Conservation (phyloP, 1,284 basidiomycete genomes). For the Sanghuangporus baumii region DNA sequence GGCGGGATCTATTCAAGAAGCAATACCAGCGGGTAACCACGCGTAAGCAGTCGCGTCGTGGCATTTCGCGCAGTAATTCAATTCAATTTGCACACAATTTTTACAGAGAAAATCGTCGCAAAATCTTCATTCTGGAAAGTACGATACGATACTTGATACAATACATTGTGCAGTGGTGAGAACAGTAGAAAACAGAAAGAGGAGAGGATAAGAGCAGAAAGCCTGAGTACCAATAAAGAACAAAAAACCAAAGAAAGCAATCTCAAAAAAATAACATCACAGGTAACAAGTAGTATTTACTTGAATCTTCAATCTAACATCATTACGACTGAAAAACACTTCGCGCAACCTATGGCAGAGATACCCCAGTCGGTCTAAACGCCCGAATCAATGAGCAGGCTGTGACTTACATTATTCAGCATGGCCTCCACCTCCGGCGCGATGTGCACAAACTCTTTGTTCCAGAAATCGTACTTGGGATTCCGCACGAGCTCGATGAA, state of each 20-base stretch:
- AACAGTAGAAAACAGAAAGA: slow-evolving; percentile 25
- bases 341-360: slow-evolving; percentile 52
- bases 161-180: slow-evolving; percentile 58
- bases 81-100: not conserved
- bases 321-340: slow-evolving; percentile 53
- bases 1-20: not conserved
- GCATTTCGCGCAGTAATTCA: not conserved
- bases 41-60: not conserved
- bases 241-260: slow-evolving; percentile 27
- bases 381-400: slow-evolving; percentile 5
- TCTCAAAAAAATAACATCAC: slow-evolving; percentile 33
- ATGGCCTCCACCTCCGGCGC: slow-evolving; percentile 78
- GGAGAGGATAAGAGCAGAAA: slow-evolving; percentile 28
- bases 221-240: slow-evolving; percentile 35
- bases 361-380: not conserved
- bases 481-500: slow-evolving; percentile 90
- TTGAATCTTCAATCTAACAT: slow-evolving; percentile 41
- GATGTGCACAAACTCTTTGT: slow-evolving; percentile 73
- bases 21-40: not conserved
- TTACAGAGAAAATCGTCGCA: not conserved
- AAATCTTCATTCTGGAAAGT: not conserved
- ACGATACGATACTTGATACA: slow-evolving; percentile 49
- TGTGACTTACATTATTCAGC: slow-evolving; percentile 65
- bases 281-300: slow-evolving; percentile 38
- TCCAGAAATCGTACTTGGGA: slow-evolving; percentile 83